These are phyloP conservation scores for Solioccasus polychromus DNA, from an alignment of 768 basidiomycete species.

Conservation along the genomic window DNA sequence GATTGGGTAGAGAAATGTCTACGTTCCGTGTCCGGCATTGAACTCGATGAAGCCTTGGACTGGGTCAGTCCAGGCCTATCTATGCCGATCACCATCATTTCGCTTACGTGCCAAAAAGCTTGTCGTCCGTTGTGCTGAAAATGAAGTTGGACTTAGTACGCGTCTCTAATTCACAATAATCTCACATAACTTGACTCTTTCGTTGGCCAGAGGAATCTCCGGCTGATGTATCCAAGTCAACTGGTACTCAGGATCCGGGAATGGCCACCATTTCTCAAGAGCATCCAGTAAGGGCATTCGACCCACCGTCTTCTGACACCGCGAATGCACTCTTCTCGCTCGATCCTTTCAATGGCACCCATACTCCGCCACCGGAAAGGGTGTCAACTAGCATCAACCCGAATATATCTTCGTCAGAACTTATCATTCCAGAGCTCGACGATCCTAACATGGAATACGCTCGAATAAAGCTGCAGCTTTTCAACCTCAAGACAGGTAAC, in stretches of 20 bases:
- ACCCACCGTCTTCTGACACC: slow-evolving; percentile 1
- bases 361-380: slow-evolving; percentile 1
- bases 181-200: slow-evolving; percentile 1
- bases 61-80: slow-evolving; percentile 59
- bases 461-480: slow-evolving; percentile 55
- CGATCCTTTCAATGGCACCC: slow-evolving; percentile 10
- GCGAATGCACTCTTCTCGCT: slow-evolving; percentile 37
- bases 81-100: not conserved
- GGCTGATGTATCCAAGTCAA: slow-evolving; percentile 10
- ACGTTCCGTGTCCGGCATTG: slow-evolving; percentile 55
- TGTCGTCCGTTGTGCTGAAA: slow-evolving; percentile 57
- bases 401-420: slow-evolving; percentile 24
- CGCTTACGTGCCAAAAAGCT: slow-evolving; percentile 44
- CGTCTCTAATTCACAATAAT: not conserved
- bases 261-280: slow-evolving; percentile 4
- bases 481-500: slow-evolving; percentile 40
- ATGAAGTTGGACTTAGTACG: slow-evolving; percentile 47
- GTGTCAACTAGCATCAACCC: slow-evolving; percentile 5
- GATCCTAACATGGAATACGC: slow-evolving; percentile 66
- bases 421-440: slow-evolving; percentile 38
- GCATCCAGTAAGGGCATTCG: not conserved
- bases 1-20: slow-evolving; percentile 72
- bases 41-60: slow-evolving; percentile 85
- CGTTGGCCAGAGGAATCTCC: slow-evolving; percentile 11
- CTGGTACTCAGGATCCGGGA: not conserved